Evolutionary conservation across 2,329 filamentous ascomycete genomes (phyloP), one percentile per base, ranked within the genome.

Genomic region (Penicillium frequentans): DNA sequence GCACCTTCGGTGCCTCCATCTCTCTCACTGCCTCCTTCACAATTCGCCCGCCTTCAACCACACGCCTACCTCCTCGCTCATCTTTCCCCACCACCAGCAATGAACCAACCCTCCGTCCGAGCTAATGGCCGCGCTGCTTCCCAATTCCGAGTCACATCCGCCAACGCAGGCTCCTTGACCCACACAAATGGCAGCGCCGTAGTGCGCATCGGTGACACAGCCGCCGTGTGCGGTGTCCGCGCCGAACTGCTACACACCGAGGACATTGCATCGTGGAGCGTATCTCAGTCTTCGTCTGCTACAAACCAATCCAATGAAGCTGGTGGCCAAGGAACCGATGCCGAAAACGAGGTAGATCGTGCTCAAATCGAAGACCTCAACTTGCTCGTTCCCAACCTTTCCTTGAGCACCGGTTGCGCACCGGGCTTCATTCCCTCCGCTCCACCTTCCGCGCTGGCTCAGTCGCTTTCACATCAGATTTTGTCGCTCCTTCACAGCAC

Each of bases 121-220:
- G 90, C 92, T 70, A 97, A 96, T 74, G 90, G 90, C 61, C 90
- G 95, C 64, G 75, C 81, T 2, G 85, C 90, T 7, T 79, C 83
- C 29, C 84, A 93, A 67, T 85, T 87, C 57, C 88, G 95, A 45
- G 74, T 81, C 23, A 86, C 90, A n/a, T 86, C 87, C 33, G 82
- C 95, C 66, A 95, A 97, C 75, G 86, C 86, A 0, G 90, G 90
- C 26, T 95, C 91, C 23, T 81, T 99, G 49, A 90, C 91, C 0
- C 92, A 99, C 73, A 89, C 91, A 55, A 88, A 96, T 71, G 95
- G 95, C 51, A 96, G 91, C 67, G 89, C 93, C 1, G 88, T 98
- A 0, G 90, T 98, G 49, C 86, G 95, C 35, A 81, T 90, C 51
- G 95, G 95, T 47, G 91, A 96, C 73, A 98, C 93, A 1, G 92